Conservation (phyloP, 768 basidiomycete genomes). For the Rhodotorula kratochvilovae region DNA sequence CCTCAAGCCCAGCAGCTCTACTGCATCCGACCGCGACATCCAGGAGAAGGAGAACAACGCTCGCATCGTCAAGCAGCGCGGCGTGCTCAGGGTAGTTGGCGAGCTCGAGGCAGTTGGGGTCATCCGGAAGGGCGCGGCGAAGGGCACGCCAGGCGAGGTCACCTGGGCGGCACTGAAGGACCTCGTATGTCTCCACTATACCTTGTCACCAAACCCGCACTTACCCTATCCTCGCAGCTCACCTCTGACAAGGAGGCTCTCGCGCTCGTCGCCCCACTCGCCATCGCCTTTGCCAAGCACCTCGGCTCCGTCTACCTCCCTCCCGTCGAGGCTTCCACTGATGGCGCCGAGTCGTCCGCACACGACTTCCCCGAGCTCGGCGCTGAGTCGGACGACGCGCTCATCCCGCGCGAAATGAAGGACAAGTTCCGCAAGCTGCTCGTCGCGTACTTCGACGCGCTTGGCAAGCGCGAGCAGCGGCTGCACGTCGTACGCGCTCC, state of each 20-base stretch:
- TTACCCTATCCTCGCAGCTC: conserved; percentile 13
- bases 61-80: conserved; percentile 74
- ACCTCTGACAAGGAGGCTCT: conserved; percentile 43
- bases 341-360: neutral
- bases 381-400: conserved; percentile 55
- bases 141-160: conserved; percentile 71
- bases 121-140: conserved; percentile 63
- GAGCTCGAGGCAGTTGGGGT: conserved; percentile 85
- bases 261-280: conserved; percentile 63
- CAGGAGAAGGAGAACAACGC: conserved; percentile 85
- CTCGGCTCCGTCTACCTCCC: conserved; percentile 71
- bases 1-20: conserved; percentile 51
- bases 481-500: conserved; percentile 53
- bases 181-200: conserved; percentile 56
- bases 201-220: no score
- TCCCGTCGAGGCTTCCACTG: neutral
- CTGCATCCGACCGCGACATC: conserved; percentile 59
- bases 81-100: conserved; percentile 76
- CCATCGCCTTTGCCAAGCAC: conserved; percentile 88
- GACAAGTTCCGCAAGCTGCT: conserved; percentile 89
- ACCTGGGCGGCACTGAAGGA: conserved; percentile 82
- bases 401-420: conserved; percentile 78
- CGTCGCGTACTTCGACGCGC: conserved; percentile 84
- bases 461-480: conserved; percentile 82
- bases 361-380: conserved; percentile 30